Base-by-base conservation (phyloP, 2,329 filamentous ascomycete species). In the Podosphaera aphanis region DNA sequence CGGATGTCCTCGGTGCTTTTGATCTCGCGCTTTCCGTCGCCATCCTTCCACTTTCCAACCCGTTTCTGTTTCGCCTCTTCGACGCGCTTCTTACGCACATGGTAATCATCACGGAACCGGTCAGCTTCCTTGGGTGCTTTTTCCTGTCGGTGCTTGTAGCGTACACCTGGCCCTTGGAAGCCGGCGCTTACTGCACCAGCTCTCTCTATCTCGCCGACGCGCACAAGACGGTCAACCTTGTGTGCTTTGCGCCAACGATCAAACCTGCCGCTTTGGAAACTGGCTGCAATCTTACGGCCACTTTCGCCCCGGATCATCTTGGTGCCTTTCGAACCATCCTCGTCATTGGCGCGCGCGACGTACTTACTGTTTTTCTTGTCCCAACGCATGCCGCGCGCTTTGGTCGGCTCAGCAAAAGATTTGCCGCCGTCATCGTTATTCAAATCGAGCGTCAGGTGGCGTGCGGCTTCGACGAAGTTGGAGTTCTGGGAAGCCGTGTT, bases 291-390 rank as follows among this genome's bases (percentile, higher is more conserved):
- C 68, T 94, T 95, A 66, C 88, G 83, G 46, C 90, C 90, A 57
- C 76, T 83, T 65, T 98, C 90, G 56, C 90, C 86, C 50, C 74
- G 72, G 47, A 94, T 79, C 65, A 94, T 78, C 58, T 71, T 72
- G 49, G 64, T 61, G 42, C 72, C 71, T 58, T 77, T 79, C 55
- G 74, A 92, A 35, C 90, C 90, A 64, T 98, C 92, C 55, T 93
- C 83, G 64, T 98, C 90, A 67, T 98, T 95, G 55, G 77, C 77
- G 31, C 83, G 75, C 11, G 83, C 70, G 31, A 98, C 88, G 64
- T 95, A 98, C 64, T 94, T 95, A 64, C 83, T 92, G 57, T 77
- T 74, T 63, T 93, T 93, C 67, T 92, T 88, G 66, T 98, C 90
- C 90, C 90, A 98, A 53, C 90, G 79, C 77, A 93, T 79, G 41